phyloP scores from a whole-genome alignment of 768 basidiomycete genomes.

The Amylocystis lapponica region DNA sequence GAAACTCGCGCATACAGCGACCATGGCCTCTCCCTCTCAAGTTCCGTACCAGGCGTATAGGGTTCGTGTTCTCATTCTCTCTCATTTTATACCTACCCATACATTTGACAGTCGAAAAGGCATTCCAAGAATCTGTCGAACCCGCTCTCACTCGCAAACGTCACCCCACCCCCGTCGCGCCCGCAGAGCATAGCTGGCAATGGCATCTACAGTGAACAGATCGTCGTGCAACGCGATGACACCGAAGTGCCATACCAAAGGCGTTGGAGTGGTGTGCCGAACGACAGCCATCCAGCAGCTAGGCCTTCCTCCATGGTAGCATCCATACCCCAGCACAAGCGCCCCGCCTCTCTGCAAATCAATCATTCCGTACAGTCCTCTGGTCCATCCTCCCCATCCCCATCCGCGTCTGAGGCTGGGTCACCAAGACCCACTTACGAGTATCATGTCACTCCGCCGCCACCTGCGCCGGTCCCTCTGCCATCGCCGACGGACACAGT shows the following conservation, averaged over 20 bases:
- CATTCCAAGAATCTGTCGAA: slow-evolving; percentile 37
- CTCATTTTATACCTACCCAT: neutral
- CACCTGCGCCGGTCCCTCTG: slow-evolving; percentile 3
- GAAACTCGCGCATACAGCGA: too few relatives aligned
- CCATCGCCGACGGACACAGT: slow-evolving; percentile 5
- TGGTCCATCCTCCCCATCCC: neutral
- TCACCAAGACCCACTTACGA: neutral
- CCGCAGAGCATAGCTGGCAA: slow-evolving; percentile 17
- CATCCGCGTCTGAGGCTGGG: neutral
- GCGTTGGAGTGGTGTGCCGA: too few relatives aligned
- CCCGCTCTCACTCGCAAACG: slow-evolving; percentile 16
- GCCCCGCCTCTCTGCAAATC: neutral
- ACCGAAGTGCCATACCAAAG: slow-evolving; percentile 4
- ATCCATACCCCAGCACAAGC: slow-evolving; percentile 6
- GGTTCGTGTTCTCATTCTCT: slow-evolving; percentile 20
- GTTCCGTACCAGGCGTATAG: slow-evolving; percentile 49
- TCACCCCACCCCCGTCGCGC: slow-evolving; percentile 17
- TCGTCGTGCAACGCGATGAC: slow-evolving; percentile 10
- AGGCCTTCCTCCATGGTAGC: slow-evolving; percentile 21
- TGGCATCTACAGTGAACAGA: slow-evolving; percentile 13
- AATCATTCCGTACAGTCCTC: neutral
- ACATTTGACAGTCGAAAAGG: slow-evolving; percentile 35
- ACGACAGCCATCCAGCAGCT: too few relatives aligned
- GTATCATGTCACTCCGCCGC: slow-evolving; percentile 1
- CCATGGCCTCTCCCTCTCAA: slow-evolving; percentile 24